Evolutionary conservation across 345 rosid genomes (phyloP).

Genomic region (Eucalyptus shirleyi): DNA sequence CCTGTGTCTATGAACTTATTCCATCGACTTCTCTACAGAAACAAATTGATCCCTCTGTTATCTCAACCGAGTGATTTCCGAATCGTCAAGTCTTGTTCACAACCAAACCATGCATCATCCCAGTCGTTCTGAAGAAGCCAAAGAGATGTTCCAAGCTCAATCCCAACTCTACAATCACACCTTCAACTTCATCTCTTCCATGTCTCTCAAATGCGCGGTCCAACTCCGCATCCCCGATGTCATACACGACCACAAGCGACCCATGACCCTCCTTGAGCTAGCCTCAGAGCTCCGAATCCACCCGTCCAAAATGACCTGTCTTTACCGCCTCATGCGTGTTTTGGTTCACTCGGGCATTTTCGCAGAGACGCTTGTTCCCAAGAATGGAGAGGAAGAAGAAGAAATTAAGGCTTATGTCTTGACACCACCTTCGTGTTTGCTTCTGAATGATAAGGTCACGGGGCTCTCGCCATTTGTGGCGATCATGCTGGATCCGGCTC

Average conservation of each 20-base stretch:
- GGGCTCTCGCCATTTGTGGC: conserved; percentile 15
- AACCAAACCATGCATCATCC: neutral
- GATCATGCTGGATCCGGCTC: conserved; percentile 3
- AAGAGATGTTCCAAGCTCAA: conserved; percentile 23
- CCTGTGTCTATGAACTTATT: neutral
- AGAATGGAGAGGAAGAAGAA: neutral
- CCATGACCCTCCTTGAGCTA: conserved; percentile 24
- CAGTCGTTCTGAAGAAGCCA: neutral
- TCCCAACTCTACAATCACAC: conserved; percentile 14
- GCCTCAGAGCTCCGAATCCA: conserved; percentile 13
- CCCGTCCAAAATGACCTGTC: conserved; percentile 1
- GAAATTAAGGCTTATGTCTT: conserved; percentile 15
- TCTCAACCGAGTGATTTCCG: no score
- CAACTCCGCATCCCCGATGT: conserved; percentile 28
- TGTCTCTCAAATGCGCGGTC: conserved; percentile 34
- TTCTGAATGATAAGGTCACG: conserved; percentile 4
- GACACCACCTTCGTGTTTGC: conserved; percentile 17
- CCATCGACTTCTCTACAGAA: no score
- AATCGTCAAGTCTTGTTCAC: neutral
- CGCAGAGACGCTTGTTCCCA: neutral
- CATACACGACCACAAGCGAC: conserved; percentile 17
- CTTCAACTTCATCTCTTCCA: conserved; percentile 19
- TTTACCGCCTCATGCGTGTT: conserved; percentile 26
- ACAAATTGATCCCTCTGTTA: no score
- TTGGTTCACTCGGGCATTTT: conserved; percentile 28